Base-by-base conservation (phyloP, 805 yeast species). In the Wickerhamomyces bovis region DNA sequence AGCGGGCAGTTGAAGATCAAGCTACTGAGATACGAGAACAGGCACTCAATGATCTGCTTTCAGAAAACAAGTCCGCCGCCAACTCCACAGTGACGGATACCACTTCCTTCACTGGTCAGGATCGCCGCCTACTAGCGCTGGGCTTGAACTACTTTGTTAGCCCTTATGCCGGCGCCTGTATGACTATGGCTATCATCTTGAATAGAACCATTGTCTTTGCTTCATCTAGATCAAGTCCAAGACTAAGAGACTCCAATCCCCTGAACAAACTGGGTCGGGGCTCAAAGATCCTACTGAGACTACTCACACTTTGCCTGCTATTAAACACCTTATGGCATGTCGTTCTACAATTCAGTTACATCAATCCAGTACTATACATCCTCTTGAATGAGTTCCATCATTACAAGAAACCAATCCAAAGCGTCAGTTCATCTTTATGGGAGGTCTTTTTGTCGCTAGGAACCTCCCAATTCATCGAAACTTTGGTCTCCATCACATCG, bases 131-230 rank as follows among this genome's bases (percentile, higher is more conserved):
- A 13, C 9, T 20, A 19, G 39, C 39, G 6, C 12, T 38, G 42
- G 38, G 28, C 15, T 53, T 73, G 43, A 65, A 70, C 22, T 78
- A 76, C 53, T 69, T 78, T 50, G 60, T 74, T 15, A 71, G 78
- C 12, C 73, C 75, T 0, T 78, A 73, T 56, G 76, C 81, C 2
- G 60, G 72, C 22, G 66, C 70, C 25, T 80, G 85, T 60, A 76
- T 80, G 72, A 57, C 75, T 9, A 77, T 80, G 52, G 85, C 83
- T 1, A 64, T 81, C 5, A 54, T 80, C 3, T 63, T 81, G 50
- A 81, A 82, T 60, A 65, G 87, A 52, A 74, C 83, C 4, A 68
- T 72, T 19, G 75, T 77, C 3, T 78, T 81, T 71, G 81, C 85
- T 2, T 68, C 81, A 0, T 64, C 79, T 7, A 57, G 81, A 45